Conservation (phyloP, 2,329 filamentous ascomycete genomes). For the Colletotrichum echinochloae region DNA sequence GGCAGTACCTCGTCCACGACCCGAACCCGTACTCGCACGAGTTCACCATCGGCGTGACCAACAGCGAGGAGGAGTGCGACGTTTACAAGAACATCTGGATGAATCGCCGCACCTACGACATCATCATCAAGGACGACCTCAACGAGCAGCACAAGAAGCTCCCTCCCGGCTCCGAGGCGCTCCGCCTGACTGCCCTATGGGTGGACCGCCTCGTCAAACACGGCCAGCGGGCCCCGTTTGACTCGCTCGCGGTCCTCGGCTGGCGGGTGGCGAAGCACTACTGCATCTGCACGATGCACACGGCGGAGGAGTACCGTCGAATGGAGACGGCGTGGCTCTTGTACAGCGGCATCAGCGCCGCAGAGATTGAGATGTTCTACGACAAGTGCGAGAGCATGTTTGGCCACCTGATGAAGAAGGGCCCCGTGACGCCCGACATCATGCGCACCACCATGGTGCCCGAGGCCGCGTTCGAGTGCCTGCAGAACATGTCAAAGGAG, state of each 20-base stretch:
- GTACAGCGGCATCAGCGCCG: slow-evolving; percentile 4
- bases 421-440: neutral
- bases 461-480: neutral
- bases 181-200: slow-evolving; percentile 22
- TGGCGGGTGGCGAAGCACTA: slow-evolving; percentile 15
- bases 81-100: slow-evolving; percentile 37
- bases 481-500: slow-evolving; percentile 7
- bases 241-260: slow-evolving; percentile 13
- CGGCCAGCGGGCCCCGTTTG: slow-evolving; percentile 4
- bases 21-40: slow-evolving; percentile 36
- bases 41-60: slow-evolving; percentile 32
- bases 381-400: slow-evolving; percentile 5
- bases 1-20: slow-evolving; percentile 31
- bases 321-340: slow-evolving; percentile 11
- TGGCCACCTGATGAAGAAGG: neutral
- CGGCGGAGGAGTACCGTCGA: neutral
- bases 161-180: slow-evolving; percentile 19
- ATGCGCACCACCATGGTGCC: neutral
- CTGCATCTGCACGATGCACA: neutral
- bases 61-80: slow-evolving; percentile 3
- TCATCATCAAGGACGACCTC: slow-evolving; percentile 10
- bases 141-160: slow-evolving; percentile 13
- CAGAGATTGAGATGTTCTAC: neutral
- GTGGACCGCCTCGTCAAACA: slow-evolving; percentile 16
- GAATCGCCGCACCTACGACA: slow-evolving; percentile 5